Evolutionary conservation across 129 eudicot genomes (phyloP).

Genomic region (Daucus carota): DNA sequence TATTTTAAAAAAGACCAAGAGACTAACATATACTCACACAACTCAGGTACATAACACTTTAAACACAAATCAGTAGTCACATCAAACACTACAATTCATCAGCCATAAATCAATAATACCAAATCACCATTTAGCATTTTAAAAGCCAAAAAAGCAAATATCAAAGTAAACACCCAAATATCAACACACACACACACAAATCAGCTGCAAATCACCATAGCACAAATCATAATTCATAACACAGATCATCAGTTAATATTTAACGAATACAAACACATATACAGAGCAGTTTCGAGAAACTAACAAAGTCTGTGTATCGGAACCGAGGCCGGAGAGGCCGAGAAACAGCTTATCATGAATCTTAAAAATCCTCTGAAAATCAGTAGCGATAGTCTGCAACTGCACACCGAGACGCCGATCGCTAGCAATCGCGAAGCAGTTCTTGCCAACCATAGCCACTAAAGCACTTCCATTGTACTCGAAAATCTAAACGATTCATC

Average conservation of each 20-base stretch:
- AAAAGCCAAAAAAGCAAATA: too few species aligned
- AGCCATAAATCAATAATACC: too few species aligned
- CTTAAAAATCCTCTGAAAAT: slow-evolving; percentile 68
- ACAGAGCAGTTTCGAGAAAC: not conserved
- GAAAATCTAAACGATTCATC: slow-evolving; percentile 35
- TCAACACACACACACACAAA: not conserved
- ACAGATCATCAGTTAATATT: not conserved
- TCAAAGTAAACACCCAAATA: too few species aligned
- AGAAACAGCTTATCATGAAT: slow-evolving; percentile 77
- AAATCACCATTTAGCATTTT: too few species aligned
- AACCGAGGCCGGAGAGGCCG: slow-evolving; percentile 82
- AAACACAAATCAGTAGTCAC: too few species aligned
- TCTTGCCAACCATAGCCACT: slow-evolving; percentile 97
- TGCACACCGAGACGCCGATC: slow-evolving; percentile 87
- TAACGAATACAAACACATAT: not conserved
- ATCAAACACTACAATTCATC: too few species aligned
- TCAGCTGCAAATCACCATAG: not conserved
- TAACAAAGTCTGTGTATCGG: slow-evolving; percentile 83
- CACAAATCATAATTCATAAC: not conserved
- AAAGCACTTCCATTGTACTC: slow-evolving; percentile 97
- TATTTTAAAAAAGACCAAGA: too few species aligned
- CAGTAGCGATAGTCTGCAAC: slow-evolving; percentile 83
- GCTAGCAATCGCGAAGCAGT: slow-evolving; percentile 90
- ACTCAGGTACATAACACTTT: too few species aligned
- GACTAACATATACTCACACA: too few species aligned